Evolutionary conservation across 2,329 filamentous ascomycete genomes (phyloP).

Genomic region (Fusarium musae): DNA sequence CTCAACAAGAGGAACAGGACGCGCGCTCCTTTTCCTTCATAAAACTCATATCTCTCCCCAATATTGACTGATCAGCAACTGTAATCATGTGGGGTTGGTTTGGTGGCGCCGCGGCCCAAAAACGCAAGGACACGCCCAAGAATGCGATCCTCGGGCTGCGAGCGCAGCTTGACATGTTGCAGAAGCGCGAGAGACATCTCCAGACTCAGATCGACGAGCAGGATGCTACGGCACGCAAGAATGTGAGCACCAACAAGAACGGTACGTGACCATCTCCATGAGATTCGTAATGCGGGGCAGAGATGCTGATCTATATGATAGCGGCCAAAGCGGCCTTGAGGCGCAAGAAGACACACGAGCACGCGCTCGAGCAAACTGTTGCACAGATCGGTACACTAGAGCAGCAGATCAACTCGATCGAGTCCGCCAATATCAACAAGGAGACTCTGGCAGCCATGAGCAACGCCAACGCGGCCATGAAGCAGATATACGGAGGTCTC

Average conservation of each 20-base stretch:
- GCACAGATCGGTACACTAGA: constrained; percentile 93
- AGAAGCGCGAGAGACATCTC: constrained; percentile 93
- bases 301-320: constrained; percentile 53
- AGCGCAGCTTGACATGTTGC: constrained; percentile 94
- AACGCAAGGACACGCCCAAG: constrained; percentile 94
- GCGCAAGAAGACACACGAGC: constrained; percentile 94
- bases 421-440: constrained; percentile 98
- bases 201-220: constrained; percentile 94
- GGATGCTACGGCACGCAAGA: constrained; percentile 87
- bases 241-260: constrained; percentile 86
- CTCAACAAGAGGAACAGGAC: constrained; percentile 25
- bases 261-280: constrained; percentile 65
- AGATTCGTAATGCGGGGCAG: constrained; percentile 22
- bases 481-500: constrained; percentile 88
- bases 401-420: constrained; percentile 95
- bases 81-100: constrained; percentile 85
- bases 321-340: constrained; percentile 90
- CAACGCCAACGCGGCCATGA: constrained; percentile 89
- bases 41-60: neutral
- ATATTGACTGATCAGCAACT: constrained; percentile 16
- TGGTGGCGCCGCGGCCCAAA: constrained; percentile 82
- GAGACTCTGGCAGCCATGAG: constrained; percentile 96
- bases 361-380: constrained; percentile 89
- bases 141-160: constrained; percentile 92
- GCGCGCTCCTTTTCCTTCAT: constrained; percentile 16